Percentiles rank a stretch among this genome's conserved stretches.
Evolutionary conservation across 495 filamentous ascomycete species (phyloP).

Genomic region (Aspergillus saccharolyticus): DNA sequence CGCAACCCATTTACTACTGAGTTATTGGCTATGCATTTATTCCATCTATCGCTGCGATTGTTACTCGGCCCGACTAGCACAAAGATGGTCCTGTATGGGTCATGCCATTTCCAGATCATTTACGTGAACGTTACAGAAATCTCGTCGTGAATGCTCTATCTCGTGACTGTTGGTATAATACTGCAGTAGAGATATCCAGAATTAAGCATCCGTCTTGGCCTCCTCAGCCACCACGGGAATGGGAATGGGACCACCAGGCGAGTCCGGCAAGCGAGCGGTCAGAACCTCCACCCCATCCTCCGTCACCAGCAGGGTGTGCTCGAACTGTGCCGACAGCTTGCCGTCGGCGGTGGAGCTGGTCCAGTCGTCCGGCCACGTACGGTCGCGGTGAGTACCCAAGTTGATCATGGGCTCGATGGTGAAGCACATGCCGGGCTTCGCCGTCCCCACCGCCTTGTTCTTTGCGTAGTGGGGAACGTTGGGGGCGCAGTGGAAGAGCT

Average conservation of each 20-base stretch:
- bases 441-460: conserved; percentile 84
- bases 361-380: conserved; percentile 90
- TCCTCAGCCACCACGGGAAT: conserved; percentile 45
- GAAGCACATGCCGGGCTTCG: conserved; percentile 87
- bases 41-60: neutral
- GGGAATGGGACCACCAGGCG: conserved; percentile 76
- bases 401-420: conserved; percentile 94
- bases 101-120: too few species aligned
- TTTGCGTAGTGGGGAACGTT: conserved; percentile 86
- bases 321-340: conserved; percentile 80
- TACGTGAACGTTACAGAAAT: neutral
- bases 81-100: too few species aligned
- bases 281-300: conserved; percentile 90
- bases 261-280: conserved; percentile 74
- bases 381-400: conserved; percentile 70
- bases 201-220: conserved; percentile 9
- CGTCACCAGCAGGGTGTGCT: conserved; percentile 92
- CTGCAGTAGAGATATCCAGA: too few species aligned
- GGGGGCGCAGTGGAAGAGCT: conserved; percentile 76
- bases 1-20: too few species aligned
- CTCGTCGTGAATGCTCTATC: conserved; percentile 2
- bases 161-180: conserved; percentile 7
- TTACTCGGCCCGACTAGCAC: too few species aligned
- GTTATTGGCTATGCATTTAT: neutral
- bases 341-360: conserved; percentile 81